phyloP scores from a whole-genome alignment of 192 early-diverging fungal species.

The Powellomyces hirtus region DNA sequence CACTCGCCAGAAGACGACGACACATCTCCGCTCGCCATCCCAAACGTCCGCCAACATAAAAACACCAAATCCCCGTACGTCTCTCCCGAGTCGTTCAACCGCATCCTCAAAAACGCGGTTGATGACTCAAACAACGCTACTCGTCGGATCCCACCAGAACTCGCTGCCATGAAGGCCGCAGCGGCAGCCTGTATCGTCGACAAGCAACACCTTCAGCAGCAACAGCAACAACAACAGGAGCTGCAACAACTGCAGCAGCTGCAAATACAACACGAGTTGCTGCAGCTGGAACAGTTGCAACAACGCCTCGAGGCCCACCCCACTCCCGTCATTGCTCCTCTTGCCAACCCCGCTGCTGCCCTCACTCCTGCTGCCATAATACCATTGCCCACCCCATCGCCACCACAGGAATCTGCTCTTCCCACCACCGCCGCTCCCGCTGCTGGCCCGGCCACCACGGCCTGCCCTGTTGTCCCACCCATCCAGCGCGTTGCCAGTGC shows the following conservation, averaged over 20 bases:
- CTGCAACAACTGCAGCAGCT: not conserved
- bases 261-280: not conserved
- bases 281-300: not conserved
- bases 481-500: not conserved
- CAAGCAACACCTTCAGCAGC: conserved; percentile 17
- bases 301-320: not conserved
- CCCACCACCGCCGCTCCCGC: not conserved
- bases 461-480: not conserved
- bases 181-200: conserved; percentile 1
- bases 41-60: not conserved
- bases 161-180: not conserved
- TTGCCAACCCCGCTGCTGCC: not conserved
- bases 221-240: conserved; percentile 15
- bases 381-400: not conserved
- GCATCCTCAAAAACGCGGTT: conserved; percentile 17
- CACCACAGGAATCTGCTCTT: not conserved
- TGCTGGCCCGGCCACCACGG: not conserved
- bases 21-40: not conserved
- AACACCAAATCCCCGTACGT: conserved; percentile 7
- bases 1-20: conserved; percentile 5
- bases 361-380: too few species aligned
- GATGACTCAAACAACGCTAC: not conserved
- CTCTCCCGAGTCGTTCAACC: conserved; percentile 26
- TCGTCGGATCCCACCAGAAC: not conserved
- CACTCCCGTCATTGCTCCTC: not conserved